These are phyloP conservation scores for Hydrangea macrophylla DNA, from an alignment of 148 eudicot species.

Conservation along the genomic window DNA sequence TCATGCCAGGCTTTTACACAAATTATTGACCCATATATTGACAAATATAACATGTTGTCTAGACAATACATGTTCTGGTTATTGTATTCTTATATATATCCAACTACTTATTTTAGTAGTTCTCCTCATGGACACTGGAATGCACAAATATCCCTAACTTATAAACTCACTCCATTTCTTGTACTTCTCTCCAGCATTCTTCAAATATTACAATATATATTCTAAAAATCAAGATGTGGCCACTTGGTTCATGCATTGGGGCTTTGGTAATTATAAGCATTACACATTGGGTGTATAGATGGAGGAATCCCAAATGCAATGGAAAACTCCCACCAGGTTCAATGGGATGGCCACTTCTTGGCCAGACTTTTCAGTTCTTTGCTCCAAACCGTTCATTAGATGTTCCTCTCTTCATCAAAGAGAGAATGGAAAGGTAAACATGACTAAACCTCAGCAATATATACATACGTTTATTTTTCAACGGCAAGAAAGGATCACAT, in stretches of 20 bases:
- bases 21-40: slow-evolving; percentile 43
- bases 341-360: slow-evolving; percentile 81
- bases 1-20: slow-evolving; percentile 51
- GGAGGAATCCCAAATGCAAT: slow-evolving; percentile 76
- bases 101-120: slow-evolving; percentile 64
- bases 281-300: slow-evolving; percentile 57
- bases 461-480: too few relatives aligned
- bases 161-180: slow-evolving; percentile 19
- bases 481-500: too few relatives aligned
- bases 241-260: slow-evolving; percentile 28
- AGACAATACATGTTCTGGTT: slow-evolving; percentile 33
- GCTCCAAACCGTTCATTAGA: slow-evolving; percentile 49
- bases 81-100: slow-evolving; percentile 38
- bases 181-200: background rate
- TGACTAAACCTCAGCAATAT: too few relatives aligned
- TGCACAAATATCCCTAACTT: slow-evolving; percentile 24
- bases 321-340: slow-evolving; percentile 84
- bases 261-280: slow-evolving; percentile 34
- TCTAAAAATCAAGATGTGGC: slow-evolving; percentile 24
- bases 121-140: slow-evolving; percentile 34
- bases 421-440: slow-evolving; percentile 68
- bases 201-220: background rate
- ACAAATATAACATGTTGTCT: slow-evolving; percentile 39
- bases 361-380: slow-evolving; percentile 72
- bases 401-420: slow-evolving; percentile 57